Base-by-base conservation (phyloP, 2,329 filamentous ascomycete genomes). In the Ophiostoma himal-ulmi region DNA sequence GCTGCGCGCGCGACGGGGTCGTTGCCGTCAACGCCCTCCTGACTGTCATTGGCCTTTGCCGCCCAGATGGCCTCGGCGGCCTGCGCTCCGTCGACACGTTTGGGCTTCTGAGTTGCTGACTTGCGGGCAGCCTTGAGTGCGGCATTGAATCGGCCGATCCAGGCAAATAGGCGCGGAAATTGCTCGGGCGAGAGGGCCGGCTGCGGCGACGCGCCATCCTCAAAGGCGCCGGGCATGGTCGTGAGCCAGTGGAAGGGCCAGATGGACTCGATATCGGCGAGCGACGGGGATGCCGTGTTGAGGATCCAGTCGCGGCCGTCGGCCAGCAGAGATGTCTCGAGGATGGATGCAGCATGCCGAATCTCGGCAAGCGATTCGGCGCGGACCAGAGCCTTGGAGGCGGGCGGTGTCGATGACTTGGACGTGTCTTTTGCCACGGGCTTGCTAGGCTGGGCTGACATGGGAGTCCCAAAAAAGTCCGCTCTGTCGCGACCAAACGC, bases 181-280 rank as follows among this genome's bases (percentile, higher is more conserved):
- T 78, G 79, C 22, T 78, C 77, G 17, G 80, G 76, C 2, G 84
- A 84, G 73, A 92, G 83, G 7, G 22, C 68, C 6, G 66, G 37
- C 41, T 66, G 41, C 26, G 39, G 8, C 26, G 52, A 62, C 8
- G 26, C 60, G 44, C 69, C 71, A 30, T 70, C 44, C 37, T 86
- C 84, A 66, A 91, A 81, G 17, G 85, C 84, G 5, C 84, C 84
- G 14, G 83, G 83, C 66, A 91, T 80, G 13, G 78, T 79, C 2
- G 79, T 77, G 1, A 91, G 78, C 90, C 90, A 93, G 77, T 89
- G 84, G 73, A 92, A 83, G 0, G 85, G 83, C 88, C 88, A 92
- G 14, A 90, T 79, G 62, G 85, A 87, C 79, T 93, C 88, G 72
- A 93, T 87, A 77, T 93, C 91, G 4, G 86, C 88, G 73, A 91